phyloP scores from a whole-genome alignment of 371 early-diverging fungal species.

The Batkoa obscura region DNA sequence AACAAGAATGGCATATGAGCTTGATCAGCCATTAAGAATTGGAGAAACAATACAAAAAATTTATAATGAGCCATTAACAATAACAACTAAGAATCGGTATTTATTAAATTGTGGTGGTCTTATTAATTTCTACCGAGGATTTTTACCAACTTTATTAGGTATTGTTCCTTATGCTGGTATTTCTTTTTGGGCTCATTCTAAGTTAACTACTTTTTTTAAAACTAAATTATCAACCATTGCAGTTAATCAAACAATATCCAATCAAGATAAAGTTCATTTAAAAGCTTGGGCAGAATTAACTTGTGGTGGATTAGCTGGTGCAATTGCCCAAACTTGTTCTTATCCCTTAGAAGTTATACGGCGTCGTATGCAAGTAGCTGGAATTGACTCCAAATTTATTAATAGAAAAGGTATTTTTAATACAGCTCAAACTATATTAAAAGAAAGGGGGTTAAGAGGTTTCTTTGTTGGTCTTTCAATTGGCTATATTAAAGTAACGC shows the following conservation, averaged over 20 bases:
- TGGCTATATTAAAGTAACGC: constrained; percentile 80
- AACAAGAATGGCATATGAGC: constrained; percentile 80
- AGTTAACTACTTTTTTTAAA: constrained; percentile 31
- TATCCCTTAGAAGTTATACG: constrained; percentile 88
- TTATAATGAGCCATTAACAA: constrained; percentile 22
- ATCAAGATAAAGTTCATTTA: constrained; percentile 17
- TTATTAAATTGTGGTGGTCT: constrained; percentile 16
- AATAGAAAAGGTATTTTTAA: constrained; percentile 19
- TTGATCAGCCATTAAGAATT: constrained; percentile 20
- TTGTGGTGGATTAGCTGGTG: constrained; percentile 69
- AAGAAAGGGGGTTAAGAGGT: constrained; percentile 46
- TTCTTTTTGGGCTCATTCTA: constrained; percentile 59
- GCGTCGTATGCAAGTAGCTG: constrained; percentile 74
- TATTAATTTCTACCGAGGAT: constrained; percentile 82
- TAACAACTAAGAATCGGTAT: not conserved
- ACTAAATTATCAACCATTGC: constrained; percentile 15
- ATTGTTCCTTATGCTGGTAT: constrained; percentile 94
- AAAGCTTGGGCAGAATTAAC: constrained; percentile 51
- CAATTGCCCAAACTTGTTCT: constrained; percentile 60
- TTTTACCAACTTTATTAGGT: constrained; percentile 71
- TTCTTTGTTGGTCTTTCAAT: constrained; percentile 85
- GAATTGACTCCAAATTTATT: constrained; percentile 18
- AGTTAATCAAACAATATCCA: constrained; percentile 7
- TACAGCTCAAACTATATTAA: constrained; percentile 36
- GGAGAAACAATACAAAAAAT: constrained; percentile 20